Evolutionary conservation across 2,329 filamentous ascomycete species (phyloP), one percentile per base, ranked within the genome.

Genomic region (Ceratocystis destructans): DNA sequence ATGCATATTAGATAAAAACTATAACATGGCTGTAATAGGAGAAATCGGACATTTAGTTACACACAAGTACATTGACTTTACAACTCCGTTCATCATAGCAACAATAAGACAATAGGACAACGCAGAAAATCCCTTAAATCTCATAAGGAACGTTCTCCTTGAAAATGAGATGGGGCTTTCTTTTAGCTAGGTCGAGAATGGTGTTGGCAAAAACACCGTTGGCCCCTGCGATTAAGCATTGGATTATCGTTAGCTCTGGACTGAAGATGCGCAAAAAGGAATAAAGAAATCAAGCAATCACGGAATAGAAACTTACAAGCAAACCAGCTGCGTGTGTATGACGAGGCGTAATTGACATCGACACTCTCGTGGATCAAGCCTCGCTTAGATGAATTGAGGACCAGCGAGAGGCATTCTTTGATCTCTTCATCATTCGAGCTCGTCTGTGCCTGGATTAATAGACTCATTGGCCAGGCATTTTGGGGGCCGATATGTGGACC

Each of bases 401-500:
- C 94, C 41, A 87, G 75, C 6, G 84, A 78, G 31, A 99, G 75
- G 69, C 87, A 89, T 62, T 83, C 80, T 68, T 76, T 78, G 69
- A 99, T 97, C 77, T 99, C 94, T 0, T 81, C 79, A 68, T 96
- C 92, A 67, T 92, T 81, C 63, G 93, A 82, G 5, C 86, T 88
- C 0, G 94, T 99, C 82, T 94, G 90, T 2, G 90, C 90, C 75
- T 96, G 92, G 22, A 96, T 83, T 7, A 99, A 80, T 69, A 96
- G 78, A 73, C 89, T 94, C 91, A 99, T 97, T 0, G 94, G 94
- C 94, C 94, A 99, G 6, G 93, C 94, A 70, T 96, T 89, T 71
- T 83, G 79, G n/a, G 96, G 77, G 0, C 94, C 94, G 70, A 96
- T 88, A 72, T 85, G 84, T 5, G 83, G 83, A 3, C 83, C 94